phyloP scores from a whole-genome alignment of 441 rosid species.

The Pelargonium cotyledonis region DNA sequence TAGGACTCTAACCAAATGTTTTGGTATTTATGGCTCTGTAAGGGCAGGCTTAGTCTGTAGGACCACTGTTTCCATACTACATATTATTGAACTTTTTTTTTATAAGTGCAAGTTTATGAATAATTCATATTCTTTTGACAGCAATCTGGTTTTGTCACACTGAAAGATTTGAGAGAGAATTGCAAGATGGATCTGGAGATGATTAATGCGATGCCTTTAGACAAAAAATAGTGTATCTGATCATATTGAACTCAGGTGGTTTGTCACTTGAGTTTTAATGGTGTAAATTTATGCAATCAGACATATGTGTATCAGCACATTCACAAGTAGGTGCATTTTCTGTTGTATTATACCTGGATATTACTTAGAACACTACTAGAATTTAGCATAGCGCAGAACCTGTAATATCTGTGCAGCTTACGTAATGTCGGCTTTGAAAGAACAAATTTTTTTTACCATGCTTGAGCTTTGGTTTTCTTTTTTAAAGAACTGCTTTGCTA shows the following conservation, averaged over 20 bases:
- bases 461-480: neutral
- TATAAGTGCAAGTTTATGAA: slow-evolving; percentile 12
- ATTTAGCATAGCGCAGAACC: no score
- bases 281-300: neutral
- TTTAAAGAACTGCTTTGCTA: neutral
- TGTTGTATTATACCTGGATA: neutral
- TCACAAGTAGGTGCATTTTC: neutral
- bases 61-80: neutral
- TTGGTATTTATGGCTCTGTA: no score
- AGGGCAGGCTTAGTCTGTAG: no score
- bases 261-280: neutral
- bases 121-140: slow-evolving; percentile 31
- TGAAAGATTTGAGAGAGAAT: slow-evolving; percentile 67
- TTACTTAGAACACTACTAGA: no score
- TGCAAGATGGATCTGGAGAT: slow-evolving; percentile 69
- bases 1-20: no score
- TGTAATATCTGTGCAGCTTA: neutral
- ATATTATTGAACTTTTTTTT: slow-evolving; percentile 14
- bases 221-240: slow-evolving; percentile 25
- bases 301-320: neutral
- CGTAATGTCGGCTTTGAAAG: neutral
- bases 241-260: neutral
- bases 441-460: neutral
- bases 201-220: slow-evolving; percentile 38
- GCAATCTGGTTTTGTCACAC: slow-evolving; percentile 47